Evolutionary conservation across 306 rosid species (phyloP).

Genomic region (Luffa aegyptiaca): DNA sequence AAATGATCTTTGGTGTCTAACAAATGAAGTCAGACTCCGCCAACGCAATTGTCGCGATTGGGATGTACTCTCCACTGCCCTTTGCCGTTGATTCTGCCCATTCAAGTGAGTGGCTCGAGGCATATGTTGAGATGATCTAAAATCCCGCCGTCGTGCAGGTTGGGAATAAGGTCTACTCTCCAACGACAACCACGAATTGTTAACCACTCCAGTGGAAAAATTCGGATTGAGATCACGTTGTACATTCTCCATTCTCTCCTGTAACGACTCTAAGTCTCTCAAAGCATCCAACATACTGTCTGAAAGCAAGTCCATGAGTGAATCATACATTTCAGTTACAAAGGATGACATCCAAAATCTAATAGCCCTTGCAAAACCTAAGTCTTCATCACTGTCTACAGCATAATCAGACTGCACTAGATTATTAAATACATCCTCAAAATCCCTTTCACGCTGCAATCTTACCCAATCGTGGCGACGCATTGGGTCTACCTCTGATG

Average conservation of each 20-base stretch:
- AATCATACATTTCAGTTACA: constrained; percentile 18
- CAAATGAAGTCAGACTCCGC: constrained; percentile 33
- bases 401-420: constrained; percentile 30
- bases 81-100: constrained; percentile 36
- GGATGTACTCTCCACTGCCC: not conserved
- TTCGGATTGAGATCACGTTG: constrained; percentile 20
- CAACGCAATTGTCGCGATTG: constrained; percentile 26
- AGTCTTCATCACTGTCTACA: constrained; percentile 17
- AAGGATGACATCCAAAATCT: constrained; percentile 27
- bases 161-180: constrained; percentile 22
- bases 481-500: constrained; percentile 56
- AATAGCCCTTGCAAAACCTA: constrained; percentile 8
- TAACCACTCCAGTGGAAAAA: constrained; percentile 34
- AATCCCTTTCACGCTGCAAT: constrained; percentile 54
- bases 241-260: constrained; percentile 26
- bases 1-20: not conserved
- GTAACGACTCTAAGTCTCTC: constrained; percentile 25
- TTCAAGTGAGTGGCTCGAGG: constrained; percentile 19
- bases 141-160: constrained; percentile 9
- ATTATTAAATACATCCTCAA: constrained; percentile 61
- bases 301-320: constrained; percentile 20
- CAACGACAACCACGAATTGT: constrained; percentile 24
- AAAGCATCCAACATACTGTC: constrained; percentile 18
- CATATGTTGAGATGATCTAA: constrained; percentile 15
- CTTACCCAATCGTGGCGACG: constrained; percentile 52